Evolutionary conservation across 129 eudicot genomes (phyloP), one percentile per base, ranked within the genome.

Genomic region (Sambucus nigra): DNA sequence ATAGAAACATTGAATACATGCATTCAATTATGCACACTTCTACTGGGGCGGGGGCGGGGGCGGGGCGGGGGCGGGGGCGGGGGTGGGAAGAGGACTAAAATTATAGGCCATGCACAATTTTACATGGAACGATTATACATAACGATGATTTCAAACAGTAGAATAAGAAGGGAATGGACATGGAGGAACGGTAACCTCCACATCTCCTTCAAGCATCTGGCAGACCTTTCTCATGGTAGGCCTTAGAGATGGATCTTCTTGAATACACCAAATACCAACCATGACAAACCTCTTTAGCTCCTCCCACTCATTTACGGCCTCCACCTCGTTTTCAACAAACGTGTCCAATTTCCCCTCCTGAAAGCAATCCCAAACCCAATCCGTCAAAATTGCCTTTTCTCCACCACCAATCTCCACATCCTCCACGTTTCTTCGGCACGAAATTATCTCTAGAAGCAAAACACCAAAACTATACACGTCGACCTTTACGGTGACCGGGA

Each of bases 251-350:
- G n/a, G n/a, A n/a, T n/a, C n/a, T n/a, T n/a, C n/a, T n/a, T n/a
- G n/a, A n/a, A n/a, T n/a, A n/a, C n/a, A n/a, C 84, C 80, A 84
- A 17, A 84, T 58, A 1, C 68, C 83, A 8, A 84, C 69, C 89
- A 61, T 72, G 53, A 80, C 62, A 49, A 64, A 65, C 46, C 64
- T 62, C 57, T 66, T 59, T 1, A 80, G 25, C 42, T 25, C 60
- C 63, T 49, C 40, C 22, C 11, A 16, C 24, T 69, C 80, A 19
- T 41, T 21, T 23, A 22, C n/a, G 1, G 57, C 76, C 39, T 71
- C 72, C 10, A 10, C 2, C 20, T 72, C 59, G 8, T 25, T 16
- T 15, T 29, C 25, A 12, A 59, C 66, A 18, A 50, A 17, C n/a
- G 7, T 21, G 7, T 50, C 33, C 55, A 73, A 17, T 11, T 12